Evolutionary conservation across 345 rosid genomes (phyloP), one percentile per base, ranked within the genome.

Genomic region (Alliaria petiolata): DNA sequence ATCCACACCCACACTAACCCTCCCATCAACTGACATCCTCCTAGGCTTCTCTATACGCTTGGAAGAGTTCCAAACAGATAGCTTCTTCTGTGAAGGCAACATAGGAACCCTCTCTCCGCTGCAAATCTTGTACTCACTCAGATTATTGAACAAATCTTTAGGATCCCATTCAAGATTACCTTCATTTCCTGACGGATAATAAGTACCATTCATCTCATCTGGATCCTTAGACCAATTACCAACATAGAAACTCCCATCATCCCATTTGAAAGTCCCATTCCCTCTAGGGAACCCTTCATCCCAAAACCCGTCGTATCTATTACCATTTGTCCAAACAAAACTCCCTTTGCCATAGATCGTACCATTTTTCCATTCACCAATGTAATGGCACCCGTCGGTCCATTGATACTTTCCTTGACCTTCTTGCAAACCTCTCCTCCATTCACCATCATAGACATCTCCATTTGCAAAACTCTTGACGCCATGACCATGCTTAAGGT

Each of bases 201-300:
- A 93, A 13, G 83, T 87, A 36, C 96, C 97, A 65, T 78, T 91
- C 76, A 78, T 90, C 67, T 93, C 98, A 34, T 81, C 76, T 4
- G 86, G 86, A 70, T 91, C 92, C 17, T 75, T 87, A 67, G 92
- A 89, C 98, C 98, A 93, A 71, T 85, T 80, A 9, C 97, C 97
- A 8, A 81, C 87, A 38, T 93, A 91, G 58, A 84, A 91, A 70
- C 97, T 89, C 15, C 93, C 97, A 67, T 87, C 90, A 3, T 84
- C 79, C 95, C 96, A 85, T 73, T 83, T 85, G 14, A 69, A 83
- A 0, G 91, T 91, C 14, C 96, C 97, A 30, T 78, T 79, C 4
- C 95, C 96, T 77, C 85, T 89, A 1, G 98, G 98, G n/a, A 91
- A 19, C 1, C 90, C 85, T 50, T 89, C 89, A 60, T 93, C 95